Evolutionary conservation across 768 basidiomycete genomes (phyloP).

Genomic region (Pholiota conissans): DNA sequence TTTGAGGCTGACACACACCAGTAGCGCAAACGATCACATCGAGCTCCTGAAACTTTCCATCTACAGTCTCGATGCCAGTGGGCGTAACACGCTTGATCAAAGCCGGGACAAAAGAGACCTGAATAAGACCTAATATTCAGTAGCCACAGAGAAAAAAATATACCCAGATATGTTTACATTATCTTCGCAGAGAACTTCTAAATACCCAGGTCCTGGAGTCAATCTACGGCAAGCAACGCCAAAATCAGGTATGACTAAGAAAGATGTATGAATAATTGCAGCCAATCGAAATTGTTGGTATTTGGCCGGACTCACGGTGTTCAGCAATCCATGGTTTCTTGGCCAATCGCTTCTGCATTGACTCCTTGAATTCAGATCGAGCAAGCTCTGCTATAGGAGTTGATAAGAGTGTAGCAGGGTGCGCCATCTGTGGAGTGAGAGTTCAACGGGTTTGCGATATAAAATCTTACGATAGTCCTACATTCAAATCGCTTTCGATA

Average conservation of each 20-base stretch:
- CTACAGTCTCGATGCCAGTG: constrained; percentile 54
- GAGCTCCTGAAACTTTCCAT: constrained; percentile 53
- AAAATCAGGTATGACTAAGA: constrained; percentile 58
- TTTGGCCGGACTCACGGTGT: constrained; percentile 33
- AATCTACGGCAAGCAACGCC: constrained; percentile 60
- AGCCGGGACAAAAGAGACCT: constrained; percentile 55
- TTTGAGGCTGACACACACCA: constrained; percentile 31
- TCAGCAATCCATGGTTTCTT: constrained; percentile 65
- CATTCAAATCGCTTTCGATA: constrained; percentile 52
- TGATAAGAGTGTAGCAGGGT: constrained; percentile 41
- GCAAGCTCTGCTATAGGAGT: constrained; percentile 36
- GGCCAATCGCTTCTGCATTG: constrained; percentile 50
- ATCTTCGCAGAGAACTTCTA: constrained; percentile 62
- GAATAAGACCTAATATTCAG: neutral
- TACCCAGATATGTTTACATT: constrained; percentile 47
- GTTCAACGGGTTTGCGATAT: neutral
- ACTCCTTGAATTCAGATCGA: constrained; percentile 35
- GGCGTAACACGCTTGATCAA: constrained; percentile 52
- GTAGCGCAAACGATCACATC: constrained; percentile 68
- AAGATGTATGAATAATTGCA: neutral
- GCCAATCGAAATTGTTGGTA: neutral
- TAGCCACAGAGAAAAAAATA: neutral
- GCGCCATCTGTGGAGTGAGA: constrained; percentile 29
- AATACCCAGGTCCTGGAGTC: constrained; percentile 68
- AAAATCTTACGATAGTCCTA: constrained; percentile 22